These are phyloP conservation scores for Bonia amplexicaulis DNA, from an alignment of 176 grass and related monocot genomes.

Conservation along the genomic window DNA sequence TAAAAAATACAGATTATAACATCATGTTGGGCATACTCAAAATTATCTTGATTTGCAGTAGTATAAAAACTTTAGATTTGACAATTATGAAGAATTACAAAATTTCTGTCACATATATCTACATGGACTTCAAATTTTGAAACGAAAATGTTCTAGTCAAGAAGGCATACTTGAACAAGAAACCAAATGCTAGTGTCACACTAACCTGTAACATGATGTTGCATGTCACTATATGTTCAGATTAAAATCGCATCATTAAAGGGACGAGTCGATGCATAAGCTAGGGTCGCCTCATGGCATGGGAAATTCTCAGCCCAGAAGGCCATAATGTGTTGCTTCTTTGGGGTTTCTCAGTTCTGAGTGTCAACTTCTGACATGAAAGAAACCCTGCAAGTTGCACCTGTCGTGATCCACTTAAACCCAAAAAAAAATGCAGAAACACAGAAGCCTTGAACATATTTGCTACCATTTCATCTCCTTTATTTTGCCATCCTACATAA, in stretches of 20 bases:
- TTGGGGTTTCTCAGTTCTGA: slow-evolving; percentile 34
- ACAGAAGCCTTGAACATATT: not conserved
- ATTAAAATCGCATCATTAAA: not conserved
- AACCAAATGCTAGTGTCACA: not conserved
- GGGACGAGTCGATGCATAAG: slow-evolving; percentile 14
- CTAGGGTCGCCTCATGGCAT: slow-evolving; percentile 12
- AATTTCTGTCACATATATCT: not conserved
- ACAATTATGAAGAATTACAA: not conserved
- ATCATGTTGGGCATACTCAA: not conserved
- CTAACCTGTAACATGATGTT: not conserved
- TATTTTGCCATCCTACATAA: not conserved
- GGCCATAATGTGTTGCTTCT: slow-evolving; percentile 24
- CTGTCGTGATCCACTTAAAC: slow-evolving; percentile 15
- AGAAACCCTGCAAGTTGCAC: slow-evolving; percentile 36
- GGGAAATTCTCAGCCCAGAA: not conserved
- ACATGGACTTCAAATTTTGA: not conserved
- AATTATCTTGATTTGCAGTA: not conserved
- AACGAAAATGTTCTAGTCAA: not conserved
- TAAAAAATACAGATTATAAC: not conserved
- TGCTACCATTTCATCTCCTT: not conserved
- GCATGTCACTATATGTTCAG: slow-evolving; percentile 6
- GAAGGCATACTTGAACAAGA: not conserved
- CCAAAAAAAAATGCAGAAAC: not conserved
- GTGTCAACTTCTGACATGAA: slow-evolving; percentile 46
- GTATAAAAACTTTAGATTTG: not conserved